These are phyloP conservation scores for Skeletonema potamos DNA, from an alignment of 108 stramenopile species.

Conservation along the genomic window DNA sequence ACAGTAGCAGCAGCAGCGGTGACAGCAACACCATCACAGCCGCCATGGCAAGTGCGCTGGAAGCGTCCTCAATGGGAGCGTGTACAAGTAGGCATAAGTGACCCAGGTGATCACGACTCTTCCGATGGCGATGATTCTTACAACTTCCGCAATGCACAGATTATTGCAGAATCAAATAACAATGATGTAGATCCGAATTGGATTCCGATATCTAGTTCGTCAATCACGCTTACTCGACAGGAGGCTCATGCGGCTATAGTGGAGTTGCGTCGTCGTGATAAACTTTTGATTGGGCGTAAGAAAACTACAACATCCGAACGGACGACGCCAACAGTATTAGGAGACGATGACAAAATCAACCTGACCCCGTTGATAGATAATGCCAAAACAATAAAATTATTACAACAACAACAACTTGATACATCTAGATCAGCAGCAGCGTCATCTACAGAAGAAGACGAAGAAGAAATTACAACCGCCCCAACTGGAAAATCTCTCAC, in stretches of 20 bases:
- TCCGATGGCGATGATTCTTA: background rate
- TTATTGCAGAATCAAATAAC: background rate
- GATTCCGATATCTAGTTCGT: constrained; percentile 29
- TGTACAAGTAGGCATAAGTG: constrained; percentile 23
- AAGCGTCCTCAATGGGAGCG: constrained; percentile 40
- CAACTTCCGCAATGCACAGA: background rate
- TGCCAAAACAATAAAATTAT: background rate
- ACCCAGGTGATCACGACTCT: background rate
- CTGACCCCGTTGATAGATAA: background rate
- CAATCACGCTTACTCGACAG: constrained; percentile 23
- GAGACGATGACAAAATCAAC: background rate
- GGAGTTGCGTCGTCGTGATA: constrained; percentile 17
- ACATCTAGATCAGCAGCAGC: background rate
- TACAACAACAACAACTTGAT: background rate
- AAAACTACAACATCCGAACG: too few relatives aligned
- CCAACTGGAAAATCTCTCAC: background rate
- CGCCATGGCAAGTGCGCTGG: constrained; percentile 47
- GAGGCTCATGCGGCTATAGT: constrained; percentile 31
- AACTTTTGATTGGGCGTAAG: constrained; percentile 1
- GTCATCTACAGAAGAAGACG: background rate
- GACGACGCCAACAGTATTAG: background rate
- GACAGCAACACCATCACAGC: background rate
- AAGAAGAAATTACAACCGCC: too few relatives aligned
- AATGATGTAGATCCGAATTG: constrained; percentile 8
- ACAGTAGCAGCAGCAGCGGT: background rate